phyloP scores from a whole-genome alignment of 139 green algal genomes.

The Desmodesmus armatus region DNA sequence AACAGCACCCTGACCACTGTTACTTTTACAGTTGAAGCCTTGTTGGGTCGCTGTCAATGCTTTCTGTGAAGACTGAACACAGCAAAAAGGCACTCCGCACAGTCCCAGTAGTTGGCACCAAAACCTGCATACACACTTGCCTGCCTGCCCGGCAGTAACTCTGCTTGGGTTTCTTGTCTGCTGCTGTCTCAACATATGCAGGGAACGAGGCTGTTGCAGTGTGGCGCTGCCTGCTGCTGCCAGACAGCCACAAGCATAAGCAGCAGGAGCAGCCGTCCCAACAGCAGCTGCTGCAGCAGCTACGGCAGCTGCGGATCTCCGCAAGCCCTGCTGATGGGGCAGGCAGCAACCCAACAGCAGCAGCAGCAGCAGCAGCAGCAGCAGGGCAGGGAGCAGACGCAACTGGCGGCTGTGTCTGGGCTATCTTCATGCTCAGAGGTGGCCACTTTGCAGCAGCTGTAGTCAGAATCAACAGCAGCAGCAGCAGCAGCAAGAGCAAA shows the following conservation, averaged over 20 bases:
- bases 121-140: too few relatives aligned
- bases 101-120: background rate
- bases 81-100: too few relatives aligned
- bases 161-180: background rate
- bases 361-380: constrained; percentile 23
- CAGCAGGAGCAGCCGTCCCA: constrained; percentile 12
- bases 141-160: background rate
- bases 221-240: constrained; percentile 77
- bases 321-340: too few relatives aligned
- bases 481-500: background rate
- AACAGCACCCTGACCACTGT: too few relatives aligned
- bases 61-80: too few relatives aligned
- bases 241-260: constrained; percentile 49
- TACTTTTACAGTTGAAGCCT: too few relatives aligned
- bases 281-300: constrained; percentile 46
- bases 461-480: constrained; percentile 62
- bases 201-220: constrained; percentile 66
- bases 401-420: constrained; percentile 39
- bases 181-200: constrained; percentile 25
- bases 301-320: constrained; percentile 61
- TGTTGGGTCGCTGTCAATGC: too few relatives aligned
- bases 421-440: constrained; percentile 58
- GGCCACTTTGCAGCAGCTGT: constrained; percentile 87
- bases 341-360: constrained; percentile 7
- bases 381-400: background rate